Conservation (phyloP, 2,329 filamentous ascomycete species). For the Polytolypa hystricis region DNA sequence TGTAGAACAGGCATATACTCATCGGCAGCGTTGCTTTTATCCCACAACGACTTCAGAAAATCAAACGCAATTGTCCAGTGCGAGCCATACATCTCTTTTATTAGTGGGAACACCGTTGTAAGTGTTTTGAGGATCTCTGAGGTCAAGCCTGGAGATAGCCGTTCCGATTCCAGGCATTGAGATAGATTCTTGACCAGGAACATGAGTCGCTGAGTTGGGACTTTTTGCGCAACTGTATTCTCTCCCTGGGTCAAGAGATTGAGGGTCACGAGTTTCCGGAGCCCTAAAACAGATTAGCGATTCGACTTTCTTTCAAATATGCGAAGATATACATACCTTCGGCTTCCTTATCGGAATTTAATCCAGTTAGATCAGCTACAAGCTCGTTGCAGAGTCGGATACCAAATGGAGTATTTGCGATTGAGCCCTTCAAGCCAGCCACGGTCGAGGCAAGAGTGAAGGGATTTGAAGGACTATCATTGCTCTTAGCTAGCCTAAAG, state of each 20-base stretch:
- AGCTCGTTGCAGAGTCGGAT: slow-evolving; percentile 49
- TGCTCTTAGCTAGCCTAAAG: slow-evolving; percentile 24
- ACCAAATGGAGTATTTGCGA: slow-evolving; percentile 38
- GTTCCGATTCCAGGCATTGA: slow-evolving; percentile 54
- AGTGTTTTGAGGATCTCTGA: slow-evolving; percentile 36
- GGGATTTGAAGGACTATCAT: slow-evolving; percentile 29
- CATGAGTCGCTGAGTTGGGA: slow-evolving; percentile 55
- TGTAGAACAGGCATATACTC: slow-evolving; percentile 53
- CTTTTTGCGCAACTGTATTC: slow-evolving; percentile 32
- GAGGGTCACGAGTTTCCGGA: slow-evolving; percentile 42
- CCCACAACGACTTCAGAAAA: slow-evolving; percentile 50
- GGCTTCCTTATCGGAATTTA: slow-evolving; percentile 34
- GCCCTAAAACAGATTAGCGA: slow-evolving; percentile 25
- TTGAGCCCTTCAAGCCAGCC: slow-evolving; percentile 37
- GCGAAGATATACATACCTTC: too few species aligned
- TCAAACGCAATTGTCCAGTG: slow-evolving; percentile 65
- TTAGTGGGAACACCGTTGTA: slow-evolving; percentile 53
- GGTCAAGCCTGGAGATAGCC: slow-evolving; percentile 33
- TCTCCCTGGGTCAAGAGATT: slow-evolving; percentile 44
- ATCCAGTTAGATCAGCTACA: slow-evolving; percentile 47
- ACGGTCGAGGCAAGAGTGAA: slow-evolving; percentile 40
- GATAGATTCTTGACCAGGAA: slow-evolving; percentile 74
- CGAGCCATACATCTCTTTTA: slow-evolving; percentile 74
- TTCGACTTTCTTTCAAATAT: too few species aligned
- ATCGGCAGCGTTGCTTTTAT: slow-evolving; percentile 36